Evolutionary conservation across 768 basidiomycete species (phyloP), one percentile per base, ranked within the genome.

Genomic region (Nidularia sp.): DNA sequence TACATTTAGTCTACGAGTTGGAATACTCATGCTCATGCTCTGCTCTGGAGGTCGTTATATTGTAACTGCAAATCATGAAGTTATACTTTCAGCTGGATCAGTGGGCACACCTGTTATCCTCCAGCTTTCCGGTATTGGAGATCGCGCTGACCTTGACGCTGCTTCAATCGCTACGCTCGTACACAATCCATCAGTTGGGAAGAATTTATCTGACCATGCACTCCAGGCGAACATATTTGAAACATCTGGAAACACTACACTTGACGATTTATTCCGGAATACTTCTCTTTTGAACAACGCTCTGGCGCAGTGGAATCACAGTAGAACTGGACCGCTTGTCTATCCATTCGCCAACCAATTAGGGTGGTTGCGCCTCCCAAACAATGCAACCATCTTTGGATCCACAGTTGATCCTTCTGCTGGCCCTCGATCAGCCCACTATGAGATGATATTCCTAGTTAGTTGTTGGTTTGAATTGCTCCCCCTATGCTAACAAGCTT

Each of bases 21-120:
- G 4, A 29, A 29, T 29, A 2, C 25, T 29, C 25, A 4, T 29
- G 4, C 25, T 29, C 25, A 29, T 29, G 4, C 4, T 29, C 25
- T 29, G 25, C 25, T 29, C 4, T 29, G 25, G 25, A 29, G 25
- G 25, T 29, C 25, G 25, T 29, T 4, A 29, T 29, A 29, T 29
- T 29, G 25, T 29, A 13, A 60, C 54, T 9, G 83, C 80, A 0
- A 60, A 61, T 53, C 79, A 76, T 53, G 82, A 84, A 56, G 67
- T 84, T 45, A 70, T 84, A 4, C 53, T 84, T 5, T 57, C 57
- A 1, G 67, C 66, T 18, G 71, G 71, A 5, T 52, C 64, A 1
- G 53, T 70, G 43, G 66, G 60, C 7, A 69, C 68, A n/a, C 69
- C 70, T 2, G 61, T 62, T 8, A 55, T 70, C 32, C 60, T 70